Evolutionary conservation across 306 rosid genomes (phyloP), one percentile per base, ranked within the genome.

Genomic region (Prunus mira): DNA sequence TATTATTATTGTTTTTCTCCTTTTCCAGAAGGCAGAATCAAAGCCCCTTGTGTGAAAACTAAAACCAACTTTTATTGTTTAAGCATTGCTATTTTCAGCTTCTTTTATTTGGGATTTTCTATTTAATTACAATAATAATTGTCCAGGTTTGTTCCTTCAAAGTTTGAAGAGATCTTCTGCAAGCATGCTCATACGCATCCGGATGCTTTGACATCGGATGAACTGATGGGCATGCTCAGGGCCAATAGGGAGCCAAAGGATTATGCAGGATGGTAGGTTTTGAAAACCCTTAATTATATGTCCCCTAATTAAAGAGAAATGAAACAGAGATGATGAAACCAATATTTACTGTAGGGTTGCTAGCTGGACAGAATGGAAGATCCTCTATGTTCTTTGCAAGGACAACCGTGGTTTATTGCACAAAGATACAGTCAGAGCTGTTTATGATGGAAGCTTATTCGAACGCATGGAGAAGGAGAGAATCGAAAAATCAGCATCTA

Each of bases 361-460:
- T 17, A 67, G 87, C 45, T 72, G 54, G 54, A 61, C 73, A 60
- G 97, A 94, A 84, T 94, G 98, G 98, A 82, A 84, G 34, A 2
- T 82, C 65, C 80, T 94, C 4, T 90, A 90, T 74, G 34, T 19
- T 9, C 88, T 94, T 60, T 91, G 93, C 76, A 94, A 94, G 83
- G 97, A 94, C 82, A 74, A 82, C 75, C 27, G 74, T 49, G 97
- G 98, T 28, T 86, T 91, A 28, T 83, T 94, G 38, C 87, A 73
- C 22, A 94, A 82, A 84, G 88, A 90, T 4, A 90, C 86, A 11
- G 63, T 91, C 4, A 81, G 83, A 72, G 88, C 77, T 68, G 93
- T 80, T 68, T 94, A 87, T 19, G 98, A 94, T 84, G 98, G 98
- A 85, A 90, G 84, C 82, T 72, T 94, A 79, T 94, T 94, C 78